Evolutionary conservation across 2,329 filamentous ascomycete genomes (phyloP), one percentile per base, ranked within the genome.

Genomic region (Pyrenophora graminea): DNA sequence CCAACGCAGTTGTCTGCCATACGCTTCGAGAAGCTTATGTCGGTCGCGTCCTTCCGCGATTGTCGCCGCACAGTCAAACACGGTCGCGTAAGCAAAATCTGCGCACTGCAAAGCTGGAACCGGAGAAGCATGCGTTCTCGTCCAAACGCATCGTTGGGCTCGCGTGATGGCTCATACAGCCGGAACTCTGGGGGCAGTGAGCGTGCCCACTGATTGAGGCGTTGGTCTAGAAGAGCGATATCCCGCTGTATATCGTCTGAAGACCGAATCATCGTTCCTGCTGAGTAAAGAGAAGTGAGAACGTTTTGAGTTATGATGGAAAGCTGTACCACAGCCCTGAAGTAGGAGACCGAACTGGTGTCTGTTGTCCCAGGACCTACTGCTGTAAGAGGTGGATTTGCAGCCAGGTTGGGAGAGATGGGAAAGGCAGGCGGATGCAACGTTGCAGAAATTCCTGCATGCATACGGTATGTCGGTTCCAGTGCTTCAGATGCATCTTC

Each of bases 71-170:
- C 55, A 23, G 66, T 71, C 6, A 77, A 58, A 48, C 63, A 74
- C 10, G 72, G 73, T 6, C 73, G 70, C 7, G 69, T 74, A 30
- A 74, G 67, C n/a, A 77, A 62, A n/a, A 76, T 75, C 37, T 61
- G 68, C n/a, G 70, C 66, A 44, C 69, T 70, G 49, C 67, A 74
- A 46, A 68, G 72, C 17, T 66, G 61, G 37, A 74, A 69, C 4
- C 59, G 67, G 5, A 75, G 63, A 10, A 69, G 47, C 42, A 67
- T 48, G 9, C 69, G 64, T 45, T 74, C 67, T 10, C 67, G 68
- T 9, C 38, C 40, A 17, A 57, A 63, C 0, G 10, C 8, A 5
- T 44, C 37, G 13, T 46, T 46, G 4, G 44, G 13, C 23, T 34
- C 39, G 19, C 37, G 39, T 34, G 23, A 15, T 32, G 46, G 19